These are phyloP conservation scores for Diplodia corticola DNA, from an alignment of 2,329 filamentous ascomycete genomes.

Conservation along the genomic window DNA sequence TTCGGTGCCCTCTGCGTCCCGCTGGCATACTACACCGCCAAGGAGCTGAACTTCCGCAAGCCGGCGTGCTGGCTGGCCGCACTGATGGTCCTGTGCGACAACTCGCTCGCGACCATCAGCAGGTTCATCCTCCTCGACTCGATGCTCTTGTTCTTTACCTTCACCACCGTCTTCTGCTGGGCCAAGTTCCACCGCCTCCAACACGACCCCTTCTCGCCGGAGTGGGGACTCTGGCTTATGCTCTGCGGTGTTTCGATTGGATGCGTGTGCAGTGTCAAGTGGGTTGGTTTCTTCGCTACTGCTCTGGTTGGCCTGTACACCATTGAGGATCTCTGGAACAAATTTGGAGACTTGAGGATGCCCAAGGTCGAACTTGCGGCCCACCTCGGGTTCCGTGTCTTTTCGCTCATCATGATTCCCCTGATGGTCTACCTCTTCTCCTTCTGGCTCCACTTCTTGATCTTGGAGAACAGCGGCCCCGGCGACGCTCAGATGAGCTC, in stretches of 20 bases:
- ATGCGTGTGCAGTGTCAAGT: conserved; percentile 97
- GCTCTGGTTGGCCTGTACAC: conserved; percentile 95
- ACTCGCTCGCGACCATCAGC: conserved; percentile 98
- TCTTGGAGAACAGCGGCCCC: conserved; percentile 89
- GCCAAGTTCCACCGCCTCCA: conserved; percentile 91
- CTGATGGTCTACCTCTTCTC: conserved; percentile 92
- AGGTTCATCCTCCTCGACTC: conserved; percentile 97
- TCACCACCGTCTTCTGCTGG: conserved; percentile 96
- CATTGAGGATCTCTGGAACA: conserved; percentile 94
- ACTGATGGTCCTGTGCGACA: conserved; percentile 96
- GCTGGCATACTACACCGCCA: conserved; percentile 91
- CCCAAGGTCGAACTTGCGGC: conserved; percentile 71
- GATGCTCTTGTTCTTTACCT: conserved; percentile 98
- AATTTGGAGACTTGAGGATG: conserved; percentile 94
- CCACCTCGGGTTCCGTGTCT: conserved; percentile 76
- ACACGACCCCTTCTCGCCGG: conserved; percentile 78
- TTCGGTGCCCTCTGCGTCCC: conserved; percentile 93
- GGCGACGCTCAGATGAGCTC: conserved; percentile 99
- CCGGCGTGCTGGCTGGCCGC: conserved; percentile 93
- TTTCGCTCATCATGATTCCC: conserved; percentile 86
- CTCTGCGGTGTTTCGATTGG: conserved; percentile 94
- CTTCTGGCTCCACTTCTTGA: conserved; percentile 91
- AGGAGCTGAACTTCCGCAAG: conserved; percentile 81
- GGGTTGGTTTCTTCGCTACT: conserved; percentile 94
- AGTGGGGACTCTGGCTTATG: conserved; percentile 95